Evolutionary conservation across 2,329 filamentous ascomycete species (phyloP).

Genomic region (Alternaria sp.): DNA sequence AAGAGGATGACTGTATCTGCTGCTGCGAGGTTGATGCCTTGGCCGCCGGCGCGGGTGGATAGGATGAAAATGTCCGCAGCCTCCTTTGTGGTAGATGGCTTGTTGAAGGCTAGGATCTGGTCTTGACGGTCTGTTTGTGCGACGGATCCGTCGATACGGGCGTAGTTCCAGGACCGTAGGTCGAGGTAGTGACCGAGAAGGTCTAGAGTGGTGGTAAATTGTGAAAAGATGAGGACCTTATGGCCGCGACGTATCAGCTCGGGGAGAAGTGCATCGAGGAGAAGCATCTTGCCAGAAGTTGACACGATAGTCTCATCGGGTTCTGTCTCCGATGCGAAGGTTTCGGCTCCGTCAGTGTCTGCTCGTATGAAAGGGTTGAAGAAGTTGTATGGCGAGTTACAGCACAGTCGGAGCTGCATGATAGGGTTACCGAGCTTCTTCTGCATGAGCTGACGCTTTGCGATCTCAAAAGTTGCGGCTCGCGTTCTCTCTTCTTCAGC

Average conservation of each 20-base stretch:
- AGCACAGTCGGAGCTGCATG: constrained; percentile 89
- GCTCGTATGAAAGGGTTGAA: constrained; percentile 77
- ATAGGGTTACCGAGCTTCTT: constrained; percentile 95
- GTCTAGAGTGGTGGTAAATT: constrained; percentile 94
- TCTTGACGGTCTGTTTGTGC: constrained; percentile 66
- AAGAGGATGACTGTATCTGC: constrained; percentile 94
- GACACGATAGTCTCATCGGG: constrained; percentile 83
- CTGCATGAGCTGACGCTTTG: constrained; percentile 83
- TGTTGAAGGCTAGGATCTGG: constrained; percentile 59
- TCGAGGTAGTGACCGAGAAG: constrained; percentile 86
- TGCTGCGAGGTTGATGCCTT: constrained; percentile 91
- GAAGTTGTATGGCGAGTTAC: constrained; percentile 95
- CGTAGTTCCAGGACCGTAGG: constrained; percentile 80
- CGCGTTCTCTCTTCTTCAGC: constrained; percentile 69
- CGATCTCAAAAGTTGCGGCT: constrained; percentile 73
- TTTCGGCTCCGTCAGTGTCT: constrained; percentile 59
- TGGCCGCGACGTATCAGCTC: constrained; percentile 75
- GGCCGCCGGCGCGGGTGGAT: constrained; percentile 88
- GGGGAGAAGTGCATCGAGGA: constrained; percentile 85
- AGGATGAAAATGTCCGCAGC: constrained; percentile 77
- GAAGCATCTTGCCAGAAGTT: constrained; percentile 92
- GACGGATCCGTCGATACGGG: constrained; percentile 90
- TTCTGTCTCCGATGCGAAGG: constrained; percentile 55
- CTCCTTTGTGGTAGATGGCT: constrained; percentile 34
- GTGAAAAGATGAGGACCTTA: constrained; percentile 94